Evolutionary conservation across 768 basidiomycete genomes (phyloP).

Genomic region (Zangia roseola): DNA sequence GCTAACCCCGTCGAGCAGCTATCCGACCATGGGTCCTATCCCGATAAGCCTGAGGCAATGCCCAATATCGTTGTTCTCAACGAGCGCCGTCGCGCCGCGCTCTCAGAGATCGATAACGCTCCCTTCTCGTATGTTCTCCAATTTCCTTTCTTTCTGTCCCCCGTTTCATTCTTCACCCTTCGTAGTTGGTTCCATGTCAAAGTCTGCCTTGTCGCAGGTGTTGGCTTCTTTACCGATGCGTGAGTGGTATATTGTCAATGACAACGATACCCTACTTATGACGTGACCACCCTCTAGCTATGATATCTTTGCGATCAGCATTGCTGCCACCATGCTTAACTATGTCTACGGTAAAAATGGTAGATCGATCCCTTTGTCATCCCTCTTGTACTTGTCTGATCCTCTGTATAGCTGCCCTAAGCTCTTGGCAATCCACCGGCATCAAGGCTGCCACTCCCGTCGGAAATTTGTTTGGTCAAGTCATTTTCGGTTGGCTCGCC

Average conservation of each 20-base stretch:
- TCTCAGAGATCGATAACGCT: conserved; percentile 86
- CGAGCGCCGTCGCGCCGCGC: conserved; percentile 73
- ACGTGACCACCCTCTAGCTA: conserved; percentile 36
- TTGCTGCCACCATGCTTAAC: conserved; percentile 79
- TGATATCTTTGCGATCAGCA: conserved; percentile 89
- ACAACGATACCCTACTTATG: background rate
- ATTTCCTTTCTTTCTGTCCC: background rate
- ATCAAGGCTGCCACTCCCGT: conserved; percentile 77
- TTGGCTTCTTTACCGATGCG: conserved; percentile 91
- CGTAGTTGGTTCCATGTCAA: conserved; percentile 83
- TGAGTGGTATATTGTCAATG: conserved; percentile 27
- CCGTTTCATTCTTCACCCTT: background rate
- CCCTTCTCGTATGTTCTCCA: conserved; percentile 70
- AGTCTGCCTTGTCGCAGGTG: conserved; percentile 66
- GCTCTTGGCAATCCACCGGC: conserved; percentile 66
- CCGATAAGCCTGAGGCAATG: conserved; percentile 18
- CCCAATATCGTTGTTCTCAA: conserved; percentile 47
- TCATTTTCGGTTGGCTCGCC: conserved; percentile 80
- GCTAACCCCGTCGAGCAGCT: conserved; percentile 18
- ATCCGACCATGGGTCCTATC: conserved; percentile 31
- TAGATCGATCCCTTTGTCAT: background rate
- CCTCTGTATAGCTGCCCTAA: conserved; percentile 26
- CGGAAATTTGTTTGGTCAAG: conserved; percentile 72
- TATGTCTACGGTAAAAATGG: conserved; percentile 61
- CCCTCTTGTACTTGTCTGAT: background rate